Conservation (phyloP, 2,329 filamentous ascomycete genomes). For the Phialophora verrucosa region DNA sequence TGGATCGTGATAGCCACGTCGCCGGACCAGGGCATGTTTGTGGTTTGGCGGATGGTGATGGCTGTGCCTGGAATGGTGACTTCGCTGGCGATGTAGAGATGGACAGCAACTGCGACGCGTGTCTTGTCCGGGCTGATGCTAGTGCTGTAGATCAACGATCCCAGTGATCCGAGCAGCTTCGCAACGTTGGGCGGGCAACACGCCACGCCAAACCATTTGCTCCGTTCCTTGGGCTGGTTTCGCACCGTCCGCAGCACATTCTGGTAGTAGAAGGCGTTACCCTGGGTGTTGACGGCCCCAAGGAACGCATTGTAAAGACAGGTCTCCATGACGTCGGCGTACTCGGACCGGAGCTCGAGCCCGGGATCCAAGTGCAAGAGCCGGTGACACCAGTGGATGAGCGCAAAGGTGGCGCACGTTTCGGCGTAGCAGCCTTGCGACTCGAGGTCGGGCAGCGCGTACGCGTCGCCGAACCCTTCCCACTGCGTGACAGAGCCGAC, state of each 20-base stretch:
- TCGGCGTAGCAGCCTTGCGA: constrained; percentile 11
- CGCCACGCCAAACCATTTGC: constrained; percentile 65
- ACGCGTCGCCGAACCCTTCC: constrained; percentile 14
- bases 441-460: constrained; percentile 14
- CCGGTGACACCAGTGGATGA: constrained; percentile 13
- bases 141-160: constrained; percentile 59
- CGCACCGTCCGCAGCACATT: constrained; percentile 62
- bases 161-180: constrained; percentile 61
- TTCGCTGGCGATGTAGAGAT: neutral
- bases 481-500: constrained; percentile 7
- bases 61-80: neutral
- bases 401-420: constrained; percentile 16
- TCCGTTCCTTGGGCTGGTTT: constrained; percentile 57
- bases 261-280: constrained; percentile 64
- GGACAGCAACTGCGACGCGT: neutral
- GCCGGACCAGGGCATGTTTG: neutral
- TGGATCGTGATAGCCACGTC: neutral
- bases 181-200: constrained; percentile 67
- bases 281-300: constrained; percentile 61
- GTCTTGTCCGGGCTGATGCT: neutral
- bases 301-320: constrained; percentile 66
- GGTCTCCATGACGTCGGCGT: constrained; percentile 65
- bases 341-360: constrained; percentile 56
- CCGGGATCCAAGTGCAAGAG: neutral
- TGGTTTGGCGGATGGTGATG: neutral